phyloP scores from a whole-genome alignment of 2,329 filamentous ascomycete genomes.

The Metarhizium robertsii region DNA sequence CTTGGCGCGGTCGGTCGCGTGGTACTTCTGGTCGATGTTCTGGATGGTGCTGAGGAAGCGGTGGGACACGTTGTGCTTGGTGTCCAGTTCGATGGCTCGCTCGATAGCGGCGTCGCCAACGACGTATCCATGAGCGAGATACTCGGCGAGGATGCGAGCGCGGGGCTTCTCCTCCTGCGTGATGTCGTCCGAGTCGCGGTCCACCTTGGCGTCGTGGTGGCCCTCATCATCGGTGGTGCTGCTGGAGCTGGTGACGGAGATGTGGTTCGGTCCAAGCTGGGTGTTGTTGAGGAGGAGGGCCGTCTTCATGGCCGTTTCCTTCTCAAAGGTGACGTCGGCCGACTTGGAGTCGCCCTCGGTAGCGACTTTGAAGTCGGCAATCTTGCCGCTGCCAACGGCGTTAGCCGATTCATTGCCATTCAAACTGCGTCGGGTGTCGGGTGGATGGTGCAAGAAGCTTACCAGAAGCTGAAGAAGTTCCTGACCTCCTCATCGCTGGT shows the following conservation, averaged over 20 bases:
- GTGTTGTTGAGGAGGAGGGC: slow-evolving; percentile 96
- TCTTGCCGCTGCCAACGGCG: slow-evolving; percentile 63
- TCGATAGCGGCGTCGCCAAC: slow-evolving; percentile 68
- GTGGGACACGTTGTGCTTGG: slow-evolving; percentile 75
- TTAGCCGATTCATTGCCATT: background rate
- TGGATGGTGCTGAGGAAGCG: slow-evolving; percentile 71
- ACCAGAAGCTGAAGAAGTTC: slow-evolving; percentile 98
- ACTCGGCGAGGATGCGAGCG: slow-evolving; percentile 87
- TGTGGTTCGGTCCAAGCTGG: slow-evolving; percentile 78
- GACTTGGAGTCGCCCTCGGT: slow-evolving; percentile 61
- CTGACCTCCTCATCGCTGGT: slow-evolving; percentile 86
- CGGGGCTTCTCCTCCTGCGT: slow-evolving; percentile 96
- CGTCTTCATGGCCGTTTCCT: slow-evolving; percentile 92
- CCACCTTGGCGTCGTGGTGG: slow-evolving; percentile 41
- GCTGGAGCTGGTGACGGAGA: slow-evolving; percentile 60
- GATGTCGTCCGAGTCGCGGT: slow-evolving; percentile 59
- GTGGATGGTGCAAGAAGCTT: slow-evolving; percentile 22
- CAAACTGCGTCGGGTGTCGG: background rate
- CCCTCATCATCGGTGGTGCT: slow-evolving; percentile 57
- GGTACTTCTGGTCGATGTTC: slow-evolving; percentile 75
- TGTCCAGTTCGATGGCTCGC: slow-evolving; percentile 77
- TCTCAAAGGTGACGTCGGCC: slow-evolving; percentile 93
- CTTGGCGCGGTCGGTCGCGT: slow-evolving; percentile 79
- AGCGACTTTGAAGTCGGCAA: slow-evolving; percentile 71
- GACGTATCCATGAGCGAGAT: slow-evolving; percentile 89